Conservation (phyloP, 164 flowering plant genomes). For the Vitis vinifera region DNA sequence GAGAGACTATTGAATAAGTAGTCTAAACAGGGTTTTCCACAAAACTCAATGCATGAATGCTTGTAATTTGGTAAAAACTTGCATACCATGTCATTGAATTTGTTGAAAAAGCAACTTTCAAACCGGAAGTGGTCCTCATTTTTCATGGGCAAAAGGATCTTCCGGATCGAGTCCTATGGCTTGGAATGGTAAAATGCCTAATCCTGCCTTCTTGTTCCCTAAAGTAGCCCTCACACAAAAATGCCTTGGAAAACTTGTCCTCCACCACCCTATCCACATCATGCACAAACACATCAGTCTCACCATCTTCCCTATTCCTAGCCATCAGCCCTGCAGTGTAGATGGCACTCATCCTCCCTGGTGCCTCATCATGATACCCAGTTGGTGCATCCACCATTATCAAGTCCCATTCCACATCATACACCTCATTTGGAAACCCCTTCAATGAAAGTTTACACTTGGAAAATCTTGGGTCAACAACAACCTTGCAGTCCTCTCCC, state of each 20-base stretch:
- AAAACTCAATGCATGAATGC: too few relatives aligned
- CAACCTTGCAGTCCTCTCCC: conserved; percentile 30
- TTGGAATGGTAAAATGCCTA: conserved; percentile 53
- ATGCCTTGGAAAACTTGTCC: conserved; percentile 43
- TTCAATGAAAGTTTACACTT: conserved; percentile 38
- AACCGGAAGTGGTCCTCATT: too few relatives aligned
- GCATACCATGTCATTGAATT: too few relatives aligned
- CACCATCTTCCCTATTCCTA: conserved; percentile 46
- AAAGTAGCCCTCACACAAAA: conserved; percentile 49
- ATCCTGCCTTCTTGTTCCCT: conserved; percentile 42
- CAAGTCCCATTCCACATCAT: conserved; percentile 58
- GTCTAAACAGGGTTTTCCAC: too few relatives aligned
- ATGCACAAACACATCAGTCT: conserved; percentile 61
- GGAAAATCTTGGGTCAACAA: conserved; percentile 43
- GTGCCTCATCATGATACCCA: conserved; percentile 45
- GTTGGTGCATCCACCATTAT: conserved; percentile 71
- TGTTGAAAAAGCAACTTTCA: too few relatives aligned
- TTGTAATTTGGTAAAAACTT: too few relatives aligned
- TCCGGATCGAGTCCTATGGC: conserved; percentile 32
- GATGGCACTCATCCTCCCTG: conserved; percentile 58
- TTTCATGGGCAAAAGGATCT: conserved; percentile 29
- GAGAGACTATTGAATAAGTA: too few relatives aligned
- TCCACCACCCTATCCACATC: conserved; percentile 56
- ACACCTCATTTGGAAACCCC: conserved; percentile 42
- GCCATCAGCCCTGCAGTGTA: conserved; percentile 63